These are phyloP conservation scores for Pelargonium citronellum DNA, from an alignment of 441 rosid genomes.

Conservation along the genomic window DNA sequence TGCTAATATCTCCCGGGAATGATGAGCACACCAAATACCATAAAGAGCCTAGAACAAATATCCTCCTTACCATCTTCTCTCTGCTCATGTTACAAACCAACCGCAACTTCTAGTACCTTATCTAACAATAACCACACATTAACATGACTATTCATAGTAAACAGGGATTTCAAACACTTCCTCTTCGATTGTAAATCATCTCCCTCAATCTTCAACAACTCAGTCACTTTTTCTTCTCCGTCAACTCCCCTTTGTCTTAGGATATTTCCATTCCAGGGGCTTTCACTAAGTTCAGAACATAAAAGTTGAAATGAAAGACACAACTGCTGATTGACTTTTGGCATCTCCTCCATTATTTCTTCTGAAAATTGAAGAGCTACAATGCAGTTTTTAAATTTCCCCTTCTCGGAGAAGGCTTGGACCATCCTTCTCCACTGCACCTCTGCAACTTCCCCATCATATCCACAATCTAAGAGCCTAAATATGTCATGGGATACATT, in stretches of 20 bases:
- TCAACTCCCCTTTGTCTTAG: neutral
- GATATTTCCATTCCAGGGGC: neutral
- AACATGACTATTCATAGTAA: no score
- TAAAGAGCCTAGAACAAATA: no score
- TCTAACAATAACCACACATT: neutral
- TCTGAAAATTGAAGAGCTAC: neutral
- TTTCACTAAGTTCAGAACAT: neutral
- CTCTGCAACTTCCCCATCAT: neutral
- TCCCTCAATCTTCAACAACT: neutral
- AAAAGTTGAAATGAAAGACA: neutral
- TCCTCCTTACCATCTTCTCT: neutral
- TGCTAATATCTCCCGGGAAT: no score
- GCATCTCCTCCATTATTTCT: neutral
- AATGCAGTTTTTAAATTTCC: neutral
- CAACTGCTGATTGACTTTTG: neutral
- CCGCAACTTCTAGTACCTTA: neutral
- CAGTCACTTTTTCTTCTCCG: neutral
- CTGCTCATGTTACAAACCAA: neutral
- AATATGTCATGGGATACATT: neutral
- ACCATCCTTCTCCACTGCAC: neutral
- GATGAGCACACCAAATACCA: no score
- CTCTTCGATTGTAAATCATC: neutral
- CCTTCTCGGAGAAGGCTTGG: neutral
- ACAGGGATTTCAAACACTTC: neutral
- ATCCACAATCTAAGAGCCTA: neutral